These are phyloP conservation scores for Lenzites betulinus DNA, from an alignment of 768 basidiomycete species.

Conservation along the genomic window DNA sequence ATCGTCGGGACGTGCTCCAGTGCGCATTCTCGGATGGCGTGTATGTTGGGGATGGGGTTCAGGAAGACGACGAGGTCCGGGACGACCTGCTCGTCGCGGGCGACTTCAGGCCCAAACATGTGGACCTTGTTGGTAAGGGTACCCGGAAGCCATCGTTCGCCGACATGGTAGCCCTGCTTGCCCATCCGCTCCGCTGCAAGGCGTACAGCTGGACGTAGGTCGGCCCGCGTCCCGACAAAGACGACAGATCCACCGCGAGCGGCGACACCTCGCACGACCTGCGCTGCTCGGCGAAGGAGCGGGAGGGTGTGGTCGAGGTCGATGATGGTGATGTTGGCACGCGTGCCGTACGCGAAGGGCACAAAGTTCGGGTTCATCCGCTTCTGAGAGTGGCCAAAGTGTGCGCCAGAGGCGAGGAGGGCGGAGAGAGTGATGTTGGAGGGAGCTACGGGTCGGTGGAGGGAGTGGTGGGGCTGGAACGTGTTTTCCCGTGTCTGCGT, in stretches of 20 bases:
- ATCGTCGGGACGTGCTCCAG: constrained; percentile 90
- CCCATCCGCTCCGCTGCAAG: constrained; percentile 82
- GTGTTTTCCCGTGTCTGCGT: constrained; percentile 65
- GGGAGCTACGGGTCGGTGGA: constrained; percentile 61
- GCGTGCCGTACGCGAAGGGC: constrained; percentile 91
- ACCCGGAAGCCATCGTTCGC: constrained; percentile 93
- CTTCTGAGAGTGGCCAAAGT: constrained; percentile 84
- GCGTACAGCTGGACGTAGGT: constrained; percentile 71
- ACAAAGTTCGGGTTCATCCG: constrained; percentile 89
- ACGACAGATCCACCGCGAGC: constrained; percentile 81
- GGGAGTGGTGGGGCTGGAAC: constrained; percentile 71
- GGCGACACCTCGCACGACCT: constrained; percentile 81
- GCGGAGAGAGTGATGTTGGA: constrained; percentile 80
- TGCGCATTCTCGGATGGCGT: constrained; percentile 90
- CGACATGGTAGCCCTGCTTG: constrained; percentile 79
- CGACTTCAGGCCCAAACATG: constrained; percentile 63
- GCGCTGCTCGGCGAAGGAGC: constrained; percentile 86
- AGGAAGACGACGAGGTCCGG: constrained; percentile 93
- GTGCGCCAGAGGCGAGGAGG: constrained; percentile 89
- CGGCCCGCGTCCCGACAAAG: constrained; percentile 87
- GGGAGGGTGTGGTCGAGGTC: constrained; percentile 94
- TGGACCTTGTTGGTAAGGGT: constrained; percentile 85
- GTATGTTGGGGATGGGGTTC: constrained; percentile 83
- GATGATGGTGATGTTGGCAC: constrained; percentile 89
- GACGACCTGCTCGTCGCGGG: constrained; percentile 54